Evolutionary conservation across 768 basidiomycete species (phyloP).

Genomic region (Phallus indusiatus): DNA sequence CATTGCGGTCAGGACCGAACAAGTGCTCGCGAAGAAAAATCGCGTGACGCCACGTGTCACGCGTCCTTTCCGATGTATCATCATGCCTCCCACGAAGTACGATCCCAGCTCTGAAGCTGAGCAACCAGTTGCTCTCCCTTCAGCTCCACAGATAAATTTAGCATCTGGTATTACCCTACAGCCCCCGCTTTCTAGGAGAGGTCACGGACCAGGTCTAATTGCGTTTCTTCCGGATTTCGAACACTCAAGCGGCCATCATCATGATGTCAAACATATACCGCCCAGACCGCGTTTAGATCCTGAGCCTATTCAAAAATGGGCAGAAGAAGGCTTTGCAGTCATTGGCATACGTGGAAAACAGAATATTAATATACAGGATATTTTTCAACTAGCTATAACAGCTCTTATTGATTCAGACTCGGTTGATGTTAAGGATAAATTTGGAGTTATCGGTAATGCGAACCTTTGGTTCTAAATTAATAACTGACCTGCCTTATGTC

Average conservation of each 20-base stretch:
- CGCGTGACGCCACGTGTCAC: conserved; percentile 19
- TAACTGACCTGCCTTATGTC: conserved; percentile 4
- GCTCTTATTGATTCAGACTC: conserved; percentile 27
- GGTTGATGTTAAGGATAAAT: conserved; percentile 34
- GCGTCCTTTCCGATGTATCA: conserved; percentile 1
- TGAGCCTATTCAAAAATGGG: conserved; percentile 42
- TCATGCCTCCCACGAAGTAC: conserved; percentile 20
- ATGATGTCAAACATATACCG: neutral
- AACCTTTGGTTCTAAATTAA: neutral
- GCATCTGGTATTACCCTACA: conserved; percentile 28
- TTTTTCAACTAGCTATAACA: conserved; percentile 26
- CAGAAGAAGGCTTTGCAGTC: conserved; percentile 45
- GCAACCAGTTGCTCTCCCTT: conserved; percentile 32
- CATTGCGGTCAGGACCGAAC: conserved; percentile 13
- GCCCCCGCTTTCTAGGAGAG: conserved; percentile 38
- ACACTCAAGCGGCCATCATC: neutral
- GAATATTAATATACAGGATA: conserved; percentile 17
- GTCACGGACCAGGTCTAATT: conserved; percentile 39
- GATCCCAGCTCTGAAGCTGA: conserved; percentile 32
- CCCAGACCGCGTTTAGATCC: conserved; percentile 31
- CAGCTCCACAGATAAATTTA: conserved; percentile 20
- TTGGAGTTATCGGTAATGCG: conserved; percentile 25
- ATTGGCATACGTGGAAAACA: conserved; percentile 22
- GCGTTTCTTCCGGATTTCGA: conserved; percentile 29
- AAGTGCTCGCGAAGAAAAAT: conserved; percentile 23